A percentile compares a stretch with the other conserved stretches of the same genome.
Evolutionary conservation across 768 basidiomycete species (phyloP).

Genomic region (Gelatoporia subvermispora): DNA sequence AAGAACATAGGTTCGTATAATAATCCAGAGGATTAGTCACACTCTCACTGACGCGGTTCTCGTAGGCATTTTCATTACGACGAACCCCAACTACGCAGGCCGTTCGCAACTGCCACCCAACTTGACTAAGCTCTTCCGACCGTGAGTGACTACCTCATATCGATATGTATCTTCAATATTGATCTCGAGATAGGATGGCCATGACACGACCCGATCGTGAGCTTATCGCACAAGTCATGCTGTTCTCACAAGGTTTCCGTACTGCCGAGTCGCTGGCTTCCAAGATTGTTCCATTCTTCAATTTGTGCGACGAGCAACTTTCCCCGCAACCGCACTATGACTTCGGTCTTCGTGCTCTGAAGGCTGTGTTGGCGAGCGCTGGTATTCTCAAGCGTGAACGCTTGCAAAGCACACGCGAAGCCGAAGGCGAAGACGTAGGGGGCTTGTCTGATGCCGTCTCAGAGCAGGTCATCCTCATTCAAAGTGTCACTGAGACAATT

Average conservation of each 20-base stretch:
- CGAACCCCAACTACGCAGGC: constrained; percentile 98
- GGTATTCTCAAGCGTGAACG: constrained; percentile 96
- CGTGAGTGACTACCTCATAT: constrained; percentile 45
- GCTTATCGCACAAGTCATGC: constrained; percentile 98
- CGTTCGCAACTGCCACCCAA: constrained; percentile 88
- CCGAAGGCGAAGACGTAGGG: constrained; percentile 39
- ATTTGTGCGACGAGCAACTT: constrained; percentile 94
- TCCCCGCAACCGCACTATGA: constrained; percentile 98
- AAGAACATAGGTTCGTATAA: constrained; percentile 73
- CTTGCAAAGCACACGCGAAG: constrained; percentile 41
- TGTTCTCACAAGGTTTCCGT: constrained; percentile 99
- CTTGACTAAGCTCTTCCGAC: constrained; percentile 88
- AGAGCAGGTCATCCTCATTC: constrained; percentile 96
- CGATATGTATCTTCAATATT: constrained; percentile 2
- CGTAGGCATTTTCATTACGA: constrained; percentile 94
- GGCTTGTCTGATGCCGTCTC: constrained; percentile 68
- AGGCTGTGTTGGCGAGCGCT: constrained; percentile 93
- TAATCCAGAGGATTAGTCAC: constrained; percentile 6
- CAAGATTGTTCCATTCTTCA: constrained; percentile 99
- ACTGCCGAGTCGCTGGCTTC: constrained; percentile 96
- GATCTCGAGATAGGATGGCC: constrained; percentile 67
- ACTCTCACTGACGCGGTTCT: background rate
- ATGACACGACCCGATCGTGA: constrained; percentile 99
- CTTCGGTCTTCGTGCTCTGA: constrained; percentile 95
- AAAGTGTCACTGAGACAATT: constrained; percentile 97